Conservation (phyloP, 352 stramenopile species). For the Globisporangium emineosum region DNA sequence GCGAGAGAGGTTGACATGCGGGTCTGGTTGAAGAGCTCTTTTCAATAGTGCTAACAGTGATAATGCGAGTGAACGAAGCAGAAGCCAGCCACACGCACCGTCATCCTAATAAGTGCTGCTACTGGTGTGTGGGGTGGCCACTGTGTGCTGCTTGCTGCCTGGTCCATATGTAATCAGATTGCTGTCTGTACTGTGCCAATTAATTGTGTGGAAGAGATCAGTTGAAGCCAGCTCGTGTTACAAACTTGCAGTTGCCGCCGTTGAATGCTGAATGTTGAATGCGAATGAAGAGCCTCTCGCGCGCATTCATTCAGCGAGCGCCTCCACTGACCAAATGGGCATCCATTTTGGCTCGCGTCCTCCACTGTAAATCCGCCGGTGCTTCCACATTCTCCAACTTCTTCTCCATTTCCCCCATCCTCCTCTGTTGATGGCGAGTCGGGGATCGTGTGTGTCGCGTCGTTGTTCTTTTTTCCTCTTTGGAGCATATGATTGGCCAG, state of each 20-base stretch:
- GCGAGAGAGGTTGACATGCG: background rate
- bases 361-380: background rate
- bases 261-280: slow-evolving; percentile 7
- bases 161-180: slow-evolving; percentile 4
- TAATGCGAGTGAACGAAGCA: background rate
- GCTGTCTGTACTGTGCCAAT: background rate
- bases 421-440: background rate
- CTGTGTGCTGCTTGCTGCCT: background rate
- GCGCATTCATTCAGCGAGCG: slow-evolving; percentile 4
- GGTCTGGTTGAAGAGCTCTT: background rate
- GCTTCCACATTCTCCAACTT: background rate
- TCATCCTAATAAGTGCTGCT: background rate
- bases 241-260: background rate
- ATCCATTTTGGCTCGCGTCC: background rate
- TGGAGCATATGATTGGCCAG: background rate
- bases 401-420: slow-evolving; percentile 1
- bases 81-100: no score
- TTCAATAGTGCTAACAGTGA: background rate
- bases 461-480: slow-evolving; percentile 6
- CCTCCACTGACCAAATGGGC: background rate
- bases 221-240: no score
- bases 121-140: background rate
- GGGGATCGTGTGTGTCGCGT: background rate
- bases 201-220: background rate
- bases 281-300: background rate